A percentile compares a stretch with the other conserved stretches of the same genome.
Evolutionary conservation across 805 yeast genomes (phyloP).

Genomic region (Candida glaebosa): DNA sequence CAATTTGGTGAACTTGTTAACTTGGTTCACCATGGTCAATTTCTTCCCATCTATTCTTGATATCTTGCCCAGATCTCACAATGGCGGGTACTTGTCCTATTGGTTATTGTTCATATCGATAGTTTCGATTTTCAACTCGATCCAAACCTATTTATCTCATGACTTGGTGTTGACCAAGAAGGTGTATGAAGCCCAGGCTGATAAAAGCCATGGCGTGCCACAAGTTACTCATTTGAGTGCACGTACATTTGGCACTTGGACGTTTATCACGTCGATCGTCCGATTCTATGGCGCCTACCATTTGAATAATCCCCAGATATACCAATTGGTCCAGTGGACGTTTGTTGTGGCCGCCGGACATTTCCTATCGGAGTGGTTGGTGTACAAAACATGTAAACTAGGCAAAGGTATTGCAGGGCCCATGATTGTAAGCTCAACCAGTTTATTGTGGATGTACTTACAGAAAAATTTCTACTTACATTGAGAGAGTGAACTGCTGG

Average conservation of each 20-base stretch:
- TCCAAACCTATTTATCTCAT: constrained; percentile 71
- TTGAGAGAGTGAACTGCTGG: too few relatives aligned
- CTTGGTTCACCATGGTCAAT: constrained; percentile 9
- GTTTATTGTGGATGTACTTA: constrained; percentile 72
- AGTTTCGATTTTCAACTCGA: constrained; percentile 89
- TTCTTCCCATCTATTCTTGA: constrained; percentile 13
- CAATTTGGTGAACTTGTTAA: background rate
- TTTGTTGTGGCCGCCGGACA: constrained; percentile 82
- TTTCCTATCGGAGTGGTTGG: constrained; percentile 78
- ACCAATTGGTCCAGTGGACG: constrained; percentile 73
- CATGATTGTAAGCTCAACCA: constrained; percentile 66
- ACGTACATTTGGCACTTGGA: constrained; percentile 99
- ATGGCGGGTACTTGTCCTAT: constrained; percentile 32
- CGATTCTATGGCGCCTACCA: constrained; percentile 86
- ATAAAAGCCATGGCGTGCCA: constrained; percentile 17
- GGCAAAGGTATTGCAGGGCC: constrained; percentile 93
- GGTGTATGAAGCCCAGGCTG: constrained; percentile 61
- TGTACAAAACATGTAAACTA: constrained; percentile 73
- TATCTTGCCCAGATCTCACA: constrained; percentile 13
- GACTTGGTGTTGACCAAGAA: constrained; percentile 72
- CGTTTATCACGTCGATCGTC: constrained; percentile 77
- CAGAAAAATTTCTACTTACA: constrained; percentile 60
- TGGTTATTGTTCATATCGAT: constrained; percentile 59
- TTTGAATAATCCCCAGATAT: constrained; percentile 65
- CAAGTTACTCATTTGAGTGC: constrained; percentile 62